phyloP scores from a whole-genome alignment of 2,329 filamentous ascomycete species.

The Alternaria postmessia region DNA sequence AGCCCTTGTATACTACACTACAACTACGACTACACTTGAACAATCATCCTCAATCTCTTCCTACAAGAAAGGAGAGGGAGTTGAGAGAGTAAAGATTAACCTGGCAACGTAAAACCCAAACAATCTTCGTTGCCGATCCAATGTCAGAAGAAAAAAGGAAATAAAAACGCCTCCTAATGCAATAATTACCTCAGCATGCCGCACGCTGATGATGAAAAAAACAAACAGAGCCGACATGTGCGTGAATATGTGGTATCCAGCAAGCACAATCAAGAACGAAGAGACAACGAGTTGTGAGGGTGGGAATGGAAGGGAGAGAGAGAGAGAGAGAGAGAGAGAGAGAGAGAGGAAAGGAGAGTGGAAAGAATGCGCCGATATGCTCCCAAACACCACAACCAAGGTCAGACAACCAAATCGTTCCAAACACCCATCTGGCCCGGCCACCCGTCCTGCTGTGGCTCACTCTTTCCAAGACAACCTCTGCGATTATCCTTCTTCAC shows the following conservation, averaged over 20 bases:
- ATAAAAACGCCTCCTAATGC: constrained; percentile 8
- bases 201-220: constrained; percentile 7
- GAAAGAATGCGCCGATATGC: constrained; percentile 10
- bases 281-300: background rate
- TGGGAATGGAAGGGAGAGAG: background rate
- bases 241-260: constrained; percentile 12
- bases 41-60: constrained; percentile 1
- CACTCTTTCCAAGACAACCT: background rate
- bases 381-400: constrained; percentile 2
- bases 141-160: background rate
- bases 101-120: constrained; percentile 1
- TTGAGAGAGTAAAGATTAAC: constrained; percentile 6
- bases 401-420: constrained; percentile 4
- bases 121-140: constrained; percentile 4
- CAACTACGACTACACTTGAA: constrained; percentile 2
- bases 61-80: background rate
- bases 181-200: constrained; percentile 16
- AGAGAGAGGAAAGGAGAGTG: constrained; percentile 2
- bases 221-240: background rate
- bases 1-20: constrained; percentile 5
- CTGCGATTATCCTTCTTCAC: background rate
- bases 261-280: constrained; percentile 4
- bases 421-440: background rate
- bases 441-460: background rate
- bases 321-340: background rate